Conservation (phyloP, 768 basidiomycete genomes). For the Russula olivacea region DNA sequence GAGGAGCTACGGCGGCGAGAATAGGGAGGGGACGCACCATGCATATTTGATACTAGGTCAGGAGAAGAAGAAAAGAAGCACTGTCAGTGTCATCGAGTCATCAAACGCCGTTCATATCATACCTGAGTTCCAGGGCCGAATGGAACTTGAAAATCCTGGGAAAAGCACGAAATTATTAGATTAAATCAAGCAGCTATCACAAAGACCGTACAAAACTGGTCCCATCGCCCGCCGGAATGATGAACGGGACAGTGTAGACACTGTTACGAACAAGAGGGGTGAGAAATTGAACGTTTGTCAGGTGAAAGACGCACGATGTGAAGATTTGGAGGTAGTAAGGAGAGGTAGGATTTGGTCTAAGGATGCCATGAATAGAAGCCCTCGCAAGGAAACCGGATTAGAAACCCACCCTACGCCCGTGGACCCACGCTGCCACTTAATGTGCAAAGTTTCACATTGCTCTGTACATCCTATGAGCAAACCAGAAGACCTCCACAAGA, state of each 20-base stretch:
- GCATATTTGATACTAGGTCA: constrained; percentile 54
- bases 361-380: constrained; percentile 1
- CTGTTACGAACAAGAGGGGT: constrained; percentile 29
- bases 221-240: constrained; percentile 43
- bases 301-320: constrained; percentile 45
- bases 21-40: constrained; percentile 40
- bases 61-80: neutral
- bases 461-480: constrained; percentile 21
- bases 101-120: constrained; percentile 15
- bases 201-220: constrained; percentile 42
- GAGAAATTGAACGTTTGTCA: neutral
- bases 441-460: constrained; percentile 33
- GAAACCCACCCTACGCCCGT: constrained; percentile 29
- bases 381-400: too few species aligned
- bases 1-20: neutral
- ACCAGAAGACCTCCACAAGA: neutral
- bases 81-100: neutral
- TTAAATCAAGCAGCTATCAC: neutral
- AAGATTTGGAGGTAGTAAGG: constrained; percentile 59
- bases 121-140: constrained; percentile 54
- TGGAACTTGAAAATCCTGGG: constrained; percentile 53
- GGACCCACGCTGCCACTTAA: constrained; percentile 30
- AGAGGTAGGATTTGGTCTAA: constrained; percentile 48
- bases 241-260: constrained; percentile 45
- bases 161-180: constrained; percentile 6